Evolutionary conservation across 148 eudicot species (phyloP), one percentile per base, ranked within the genome.

Genomic region (Arctostaphylos glauca): DNA sequence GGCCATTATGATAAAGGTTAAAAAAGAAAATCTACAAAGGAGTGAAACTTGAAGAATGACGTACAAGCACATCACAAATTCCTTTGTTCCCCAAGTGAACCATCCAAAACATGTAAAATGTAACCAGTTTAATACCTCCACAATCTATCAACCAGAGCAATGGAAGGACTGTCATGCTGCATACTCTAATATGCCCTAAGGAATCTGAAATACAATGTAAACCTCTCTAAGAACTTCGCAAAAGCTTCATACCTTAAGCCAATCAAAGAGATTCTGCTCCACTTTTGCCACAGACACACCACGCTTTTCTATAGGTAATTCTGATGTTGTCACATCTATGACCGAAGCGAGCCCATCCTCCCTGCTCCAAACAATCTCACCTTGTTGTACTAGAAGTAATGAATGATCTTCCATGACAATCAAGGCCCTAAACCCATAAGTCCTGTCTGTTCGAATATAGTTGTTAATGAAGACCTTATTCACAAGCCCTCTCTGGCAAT

Each of bases 401-500:
- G 98, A 94, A 87, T 97, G 95, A 89, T 97, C 99, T 90, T 94
- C 99, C 99, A 97, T 97, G 77, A 94, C 96, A 88, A 97, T 91
- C 89, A 97, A 91, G 7, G 94, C 99, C 91, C 98, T 91, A 83
- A 94, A 96, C 9, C 98, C 98, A 82, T 92, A 67, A 78, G 99
- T 91, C 86, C 92, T 90, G 73, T 97, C 99, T 54, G 95, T 93
- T 49, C 99, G 93, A 62, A 97, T 82, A 83, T 97, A 97, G 85
- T 81, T 91, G 82, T 93, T 94, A 66, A 94, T 86, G 83, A 93
- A 97, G 79, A 97, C 92, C 88, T 94, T 97, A 74, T 94, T 91
- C 83, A 90, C 99, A 72, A 58, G 73, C 74, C 99, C 98, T 44
- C 93, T 91, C 55, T 90, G 89, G 19, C 75, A 82, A 71, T 93